Evolutionary conservation across 2,329 filamentous ascomycete species (phyloP).

Genomic region (Aureobasidium sp.): DNA sequence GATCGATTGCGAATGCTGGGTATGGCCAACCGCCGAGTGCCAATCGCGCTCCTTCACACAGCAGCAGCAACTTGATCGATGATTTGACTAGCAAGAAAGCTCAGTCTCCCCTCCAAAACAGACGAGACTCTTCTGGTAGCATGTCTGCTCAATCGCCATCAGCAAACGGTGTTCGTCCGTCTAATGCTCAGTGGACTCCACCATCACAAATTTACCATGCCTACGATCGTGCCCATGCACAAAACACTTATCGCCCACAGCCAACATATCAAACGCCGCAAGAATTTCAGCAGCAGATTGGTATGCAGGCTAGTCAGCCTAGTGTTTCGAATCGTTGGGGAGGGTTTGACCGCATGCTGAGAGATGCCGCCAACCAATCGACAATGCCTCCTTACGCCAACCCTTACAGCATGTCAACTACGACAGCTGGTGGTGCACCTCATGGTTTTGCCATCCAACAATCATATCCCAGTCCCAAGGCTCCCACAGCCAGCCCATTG

Average conservation of each 20-base stretch:
- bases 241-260: conserved; percentile 17
- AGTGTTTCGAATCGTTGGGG: conserved; percentile 30
- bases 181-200: conserved; percentile 28
- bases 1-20: background rate
- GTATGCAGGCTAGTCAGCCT: conserved; percentile 25
- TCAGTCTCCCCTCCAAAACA: background rate
- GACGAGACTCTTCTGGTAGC: background rate
- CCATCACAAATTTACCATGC: conserved; percentile 26
- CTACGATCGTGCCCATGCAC: conserved; percentile 11
- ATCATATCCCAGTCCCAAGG: conserved; percentile 26
- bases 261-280: conserved; percentile 39
- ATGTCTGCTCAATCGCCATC: conserved; percentile 18
- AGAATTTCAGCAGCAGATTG: conserved; percentile 38
- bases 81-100: background rate
- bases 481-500: conserved; percentile 29
- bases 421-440: conserved; percentile 1
- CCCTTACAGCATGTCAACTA: conserved; percentile 1
- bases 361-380: conserved; percentile 22
- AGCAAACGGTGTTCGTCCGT: conserved; percentile 20
- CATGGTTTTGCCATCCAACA: background rate
- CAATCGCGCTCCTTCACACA: background rate
- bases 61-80: background rate
- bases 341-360: conserved; percentile 28
- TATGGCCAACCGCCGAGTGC: background rate
- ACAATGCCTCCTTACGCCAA: background rate